Evolutionary conservation across 1,139 yeast species (phyloP), one percentile per base, ranked within the genome.

Genomic region (Magnusiomyces clavatus): DNA sequence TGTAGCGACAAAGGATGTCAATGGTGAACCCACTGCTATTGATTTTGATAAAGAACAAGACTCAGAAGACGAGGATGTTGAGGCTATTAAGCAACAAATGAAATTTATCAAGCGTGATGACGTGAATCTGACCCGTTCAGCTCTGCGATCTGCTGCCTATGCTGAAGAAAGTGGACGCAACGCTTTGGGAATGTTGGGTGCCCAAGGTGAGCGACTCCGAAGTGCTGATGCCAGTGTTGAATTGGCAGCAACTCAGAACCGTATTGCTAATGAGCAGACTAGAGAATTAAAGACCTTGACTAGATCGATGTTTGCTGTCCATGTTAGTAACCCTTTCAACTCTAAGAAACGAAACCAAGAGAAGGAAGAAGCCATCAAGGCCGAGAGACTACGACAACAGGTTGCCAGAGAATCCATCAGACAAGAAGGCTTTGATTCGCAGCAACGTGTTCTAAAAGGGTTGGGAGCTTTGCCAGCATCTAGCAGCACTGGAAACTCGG

Each of bases 101-200:
- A 75, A 88, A 55, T 89, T 85, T 64, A 82, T 88, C 47, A 90
- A 90, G 67, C 94, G 88, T 62, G 94, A 88, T 62, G 84, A 96
- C 1, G 81, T 89, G 16, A 83, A 87, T 10, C 81, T 89, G 48
- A 86, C 97, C 0, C 77, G 95, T 62, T 89, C 89, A 61, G 89
- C 96, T 0, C 72, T 92, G 55, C 78, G 85, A 60, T 81, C 87
- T 81, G 95, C 96, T 1, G 85, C 85, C 58, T 94, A 88, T 61
- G 97, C 97, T 0, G 97, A 90, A 66, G 86, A 85, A 51, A 80
- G 90, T 8, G 98, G 96, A 29, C 78, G 88, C 51, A 88, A 90
- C 65, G 85, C 97, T 0, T 71, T 90, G 60, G 97, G 97, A 31
- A 82, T 88, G 81, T 76, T 92, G 52, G 97, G 97, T 34, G 80